phyloP scores from a whole-genome alignment of 1,284 basidiomycete genomes.

The Phylloporus gajari region DNA sequence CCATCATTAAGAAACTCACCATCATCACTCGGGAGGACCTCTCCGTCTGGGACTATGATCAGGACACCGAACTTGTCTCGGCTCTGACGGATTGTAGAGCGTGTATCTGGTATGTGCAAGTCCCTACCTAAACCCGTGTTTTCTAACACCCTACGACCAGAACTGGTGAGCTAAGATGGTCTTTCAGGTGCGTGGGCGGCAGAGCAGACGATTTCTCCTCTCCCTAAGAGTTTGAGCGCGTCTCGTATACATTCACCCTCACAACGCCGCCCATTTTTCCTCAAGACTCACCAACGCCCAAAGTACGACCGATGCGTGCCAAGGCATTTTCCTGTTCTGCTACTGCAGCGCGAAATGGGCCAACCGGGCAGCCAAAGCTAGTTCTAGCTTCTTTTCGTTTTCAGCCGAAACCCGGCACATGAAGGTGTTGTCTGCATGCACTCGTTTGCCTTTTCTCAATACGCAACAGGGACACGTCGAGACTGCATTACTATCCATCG shows the following conservation, averaged over 20 bases:
- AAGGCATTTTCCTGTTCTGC: conserved; percentile 34
- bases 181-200: conserved; percentile 37
- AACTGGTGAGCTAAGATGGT: conserved; percentile 15
- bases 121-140: neutral
- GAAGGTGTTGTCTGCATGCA: conserved; percentile 29
- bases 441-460: neutral
- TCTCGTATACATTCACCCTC: conserved; percentile 40
- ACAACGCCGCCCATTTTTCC: conserved; percentile 36
- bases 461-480: conserved; percentile 40
- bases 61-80: conserved; percentile 33
- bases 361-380: conserved; percentile 26
- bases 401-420: conserved; percentile 34
- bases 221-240: conserved; percentile 36
- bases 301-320: neutral
- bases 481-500: conserved; percentile 23
- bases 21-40: conserved; percentile 40
- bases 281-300: conserved; percentile 27
- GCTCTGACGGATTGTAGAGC: conserved; percentile 34
- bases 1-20: conserved; percentile 34
- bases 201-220: conserved; percentile 34
- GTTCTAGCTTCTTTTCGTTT: conserved; percentile 22
- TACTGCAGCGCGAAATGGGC: conserved; percentile 41
- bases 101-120: conserved; percentile 36
- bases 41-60: conserved; percentile 39
- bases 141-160: no score